Evolutionary conservation across 306 rosid genomes (phyloP).

Genomic region (Cyclanthera cordifolia): DNA sequence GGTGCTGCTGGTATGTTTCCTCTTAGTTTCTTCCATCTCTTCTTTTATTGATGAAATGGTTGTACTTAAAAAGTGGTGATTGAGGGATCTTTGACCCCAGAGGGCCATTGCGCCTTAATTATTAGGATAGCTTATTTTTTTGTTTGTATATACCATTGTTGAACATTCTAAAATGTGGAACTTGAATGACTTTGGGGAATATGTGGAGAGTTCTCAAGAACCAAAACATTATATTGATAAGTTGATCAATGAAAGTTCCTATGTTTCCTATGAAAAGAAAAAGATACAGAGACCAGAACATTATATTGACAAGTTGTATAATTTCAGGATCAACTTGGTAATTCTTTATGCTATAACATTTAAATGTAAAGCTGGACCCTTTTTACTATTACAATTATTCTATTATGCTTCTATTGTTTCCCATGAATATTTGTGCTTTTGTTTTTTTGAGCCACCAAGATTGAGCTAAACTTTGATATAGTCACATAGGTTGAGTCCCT

Average conservation of each 20-base stretch:
- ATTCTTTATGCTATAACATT: background rate
- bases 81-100: too few species aligned
- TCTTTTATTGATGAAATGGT: background rate
- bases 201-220: background rate
- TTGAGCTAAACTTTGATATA: background rate
- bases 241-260: too few species aligned
- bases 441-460: background rate
- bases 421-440: background rate
- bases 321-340: background rate
- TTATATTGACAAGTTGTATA: background rate
- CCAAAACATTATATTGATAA: background rate
- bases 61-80: background rate
- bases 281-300: background rate
- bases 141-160: background rate
- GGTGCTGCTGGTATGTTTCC: conserved; percentile 67
- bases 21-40: background rate
- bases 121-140: background rate
- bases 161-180: background rate
- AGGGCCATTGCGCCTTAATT: too few species aligned
- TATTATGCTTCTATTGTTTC: background rate
- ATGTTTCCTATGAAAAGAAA: too few species aligned
- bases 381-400: background rate
- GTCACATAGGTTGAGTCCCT: background rate
- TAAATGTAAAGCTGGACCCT: background rate
- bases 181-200: background rate